phyloP scores from a whole-genome alignment of 345 rosid genomes.

The Euphorbia lathyris region DNA sequence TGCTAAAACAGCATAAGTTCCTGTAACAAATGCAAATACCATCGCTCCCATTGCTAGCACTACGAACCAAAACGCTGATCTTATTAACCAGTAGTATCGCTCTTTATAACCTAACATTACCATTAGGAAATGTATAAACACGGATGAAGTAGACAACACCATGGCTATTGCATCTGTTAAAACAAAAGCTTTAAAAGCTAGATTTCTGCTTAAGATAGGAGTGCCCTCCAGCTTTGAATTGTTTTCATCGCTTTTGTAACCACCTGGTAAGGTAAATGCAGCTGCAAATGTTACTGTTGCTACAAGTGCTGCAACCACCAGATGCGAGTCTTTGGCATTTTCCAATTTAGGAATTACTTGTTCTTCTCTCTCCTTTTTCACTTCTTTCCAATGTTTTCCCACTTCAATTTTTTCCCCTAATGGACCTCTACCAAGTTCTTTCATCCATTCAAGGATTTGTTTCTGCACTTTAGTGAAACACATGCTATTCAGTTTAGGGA shows the following conservation, averaged over 20 bases:
- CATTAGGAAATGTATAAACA: background rate
- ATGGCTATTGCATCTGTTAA: too few relatives aligned
- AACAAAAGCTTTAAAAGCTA: too few relatives aligned
- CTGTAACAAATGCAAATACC: slow-evolving; percentile 4
- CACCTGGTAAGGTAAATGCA: slow-evolving; percentile 22
- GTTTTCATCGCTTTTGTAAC: slow-evolving; percentile 13
- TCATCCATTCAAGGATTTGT: background rate
- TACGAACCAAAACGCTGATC: background rate
- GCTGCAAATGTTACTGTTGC: slow-evolving; percentile 25
- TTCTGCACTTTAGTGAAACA: background rate
- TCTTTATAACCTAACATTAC: background rate
- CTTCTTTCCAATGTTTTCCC: background rate
- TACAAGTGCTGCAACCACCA: slow-evolving; percentile 14
- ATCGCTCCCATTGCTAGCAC: background rate
- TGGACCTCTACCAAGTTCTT: slow-evolving; percentile 5
- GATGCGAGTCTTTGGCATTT: background rate
- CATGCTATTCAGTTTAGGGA: too few relatives aligned
- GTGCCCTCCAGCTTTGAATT: background rate
- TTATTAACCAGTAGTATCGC: background rate
- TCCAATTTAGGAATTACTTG: background rate
- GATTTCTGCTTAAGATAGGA: slow-evolving; percentile 6
- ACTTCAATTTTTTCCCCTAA: background rate
- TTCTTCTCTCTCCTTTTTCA: background rate
- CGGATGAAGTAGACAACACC: background rate
- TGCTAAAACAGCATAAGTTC: slow-evolving; percentile 4